These are phyloP conservation scores for Salix udensis DNA, from an alignment of 345 rosid genomes.

Conservation along the genomic window DNA sequence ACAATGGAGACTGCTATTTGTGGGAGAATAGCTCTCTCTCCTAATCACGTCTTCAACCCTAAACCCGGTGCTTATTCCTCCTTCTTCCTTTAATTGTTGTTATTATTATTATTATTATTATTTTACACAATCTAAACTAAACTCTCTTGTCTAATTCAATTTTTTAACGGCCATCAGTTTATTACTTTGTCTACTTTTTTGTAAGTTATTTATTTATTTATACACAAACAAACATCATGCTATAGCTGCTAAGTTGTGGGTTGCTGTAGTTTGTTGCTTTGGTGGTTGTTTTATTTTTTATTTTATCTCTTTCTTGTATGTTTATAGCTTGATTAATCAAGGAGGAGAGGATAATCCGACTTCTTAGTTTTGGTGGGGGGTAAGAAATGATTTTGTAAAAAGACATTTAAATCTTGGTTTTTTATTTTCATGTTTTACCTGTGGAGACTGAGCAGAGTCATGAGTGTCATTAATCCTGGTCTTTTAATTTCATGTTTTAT, in stretches of 20 bases:
- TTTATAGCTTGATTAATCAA: not conserved
- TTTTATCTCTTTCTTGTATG: not conserved
- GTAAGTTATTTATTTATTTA: not conserved
- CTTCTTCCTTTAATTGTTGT: not conserved
- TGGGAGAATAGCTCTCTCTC: constrained; percentile 76
- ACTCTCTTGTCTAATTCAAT: not conserved
- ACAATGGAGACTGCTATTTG: constrained; percentile 64
- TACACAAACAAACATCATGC: not conserved
- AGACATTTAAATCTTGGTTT: not conserved
- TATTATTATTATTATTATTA: not conserved
- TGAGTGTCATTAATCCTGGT: not conserved
- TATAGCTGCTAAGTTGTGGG: not conserved
- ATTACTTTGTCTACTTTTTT: not conserved
- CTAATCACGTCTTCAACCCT: constrained; percentile 52
- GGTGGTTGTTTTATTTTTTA: not conserved
- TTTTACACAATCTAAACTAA: not conserved
- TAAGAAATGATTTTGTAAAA: no score
- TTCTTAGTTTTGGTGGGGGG: not conserved
- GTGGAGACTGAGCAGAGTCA: not conserved
- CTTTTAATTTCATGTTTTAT: not conserved
- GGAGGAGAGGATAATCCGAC: not conserved
- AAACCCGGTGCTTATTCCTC: constrained; percentile 44
- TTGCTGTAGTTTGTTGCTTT: not conserved
- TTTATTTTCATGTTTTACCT: not conserved
- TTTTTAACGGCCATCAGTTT: not conserved